Evolutionary conservation across 202 grass and related monocot genomes (phyloP).

Genomic region (Saccharum hybrid): DNA sequence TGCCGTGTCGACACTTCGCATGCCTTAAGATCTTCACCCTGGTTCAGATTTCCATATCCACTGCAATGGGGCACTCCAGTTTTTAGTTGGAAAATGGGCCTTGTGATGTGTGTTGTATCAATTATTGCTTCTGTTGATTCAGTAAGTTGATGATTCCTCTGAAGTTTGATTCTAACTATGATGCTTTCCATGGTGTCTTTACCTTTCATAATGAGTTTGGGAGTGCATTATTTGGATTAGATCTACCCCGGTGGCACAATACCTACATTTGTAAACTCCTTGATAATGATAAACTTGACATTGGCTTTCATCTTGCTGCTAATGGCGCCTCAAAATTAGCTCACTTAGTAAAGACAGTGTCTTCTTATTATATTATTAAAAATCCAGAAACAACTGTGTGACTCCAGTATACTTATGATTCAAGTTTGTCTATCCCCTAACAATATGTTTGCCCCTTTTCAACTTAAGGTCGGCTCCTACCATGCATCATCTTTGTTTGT

Average conservation of each 20-base stretch:
- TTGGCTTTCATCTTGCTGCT: constrained; percentile 24
- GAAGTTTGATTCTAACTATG: constrained; percentile 16
- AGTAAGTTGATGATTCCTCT: constrained; percentile 61
- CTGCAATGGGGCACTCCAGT: constrained; percentile 95
- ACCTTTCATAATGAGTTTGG: constrained; percentile 25
- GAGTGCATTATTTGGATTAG: background rate
- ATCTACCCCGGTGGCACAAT: constrained; percentile 2
- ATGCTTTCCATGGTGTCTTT: constrained; percentile 31
- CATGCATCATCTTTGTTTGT: constrained; percentile 96
- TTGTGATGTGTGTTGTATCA: constrained; percentile 93
- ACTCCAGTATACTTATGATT: background rate
- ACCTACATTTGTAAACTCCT: constrained; percentile 3
- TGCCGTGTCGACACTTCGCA: constrained; percentile 88
- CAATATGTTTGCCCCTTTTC: constrained; percentile 34
- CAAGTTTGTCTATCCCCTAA: constrained; percentile 34
- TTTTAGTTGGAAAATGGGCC: constrained; percentile 93
- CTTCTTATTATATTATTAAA: background rate
- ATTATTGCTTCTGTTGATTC: constrained; percentile 90
- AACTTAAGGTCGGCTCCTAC: constrained; percentile 84
- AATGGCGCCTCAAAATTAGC: constrained; percentile 21
- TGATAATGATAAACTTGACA: constrained; percentile 19
- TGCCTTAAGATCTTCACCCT: constrained; percentile 82
- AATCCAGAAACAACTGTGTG: background rate
- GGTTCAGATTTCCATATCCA: constrained; percentile 95
- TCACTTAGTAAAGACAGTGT: background rate